Evolutionary conservation across 164 flowering plant species (phyloP), one percentile per base, ranked within the genome.

Genomic region (Vitis amurensis): DNA sequence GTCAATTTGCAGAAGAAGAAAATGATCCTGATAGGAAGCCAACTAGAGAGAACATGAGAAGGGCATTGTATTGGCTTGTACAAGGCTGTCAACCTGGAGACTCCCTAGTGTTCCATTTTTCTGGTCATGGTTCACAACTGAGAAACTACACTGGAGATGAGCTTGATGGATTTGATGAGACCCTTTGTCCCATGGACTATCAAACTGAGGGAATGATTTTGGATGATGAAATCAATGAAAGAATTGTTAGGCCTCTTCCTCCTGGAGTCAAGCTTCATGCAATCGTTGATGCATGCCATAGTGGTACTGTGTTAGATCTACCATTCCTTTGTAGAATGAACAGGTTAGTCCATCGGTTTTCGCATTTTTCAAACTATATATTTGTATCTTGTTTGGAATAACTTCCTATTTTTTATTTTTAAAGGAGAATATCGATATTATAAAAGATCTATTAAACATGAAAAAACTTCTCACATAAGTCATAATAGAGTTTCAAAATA

Each of bases 61-160:
- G 11, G 74, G 91, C 93, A n/a, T 44, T 93, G 74, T 72, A 70
- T 13, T 91, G 97, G 98, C 91, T 93, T 8, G 78, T 91, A 9
- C 65, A 80, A 17, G 92, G 78, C 11, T 80, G 87, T 71, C 80
- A 72, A 65, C 53, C 89, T 1, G 94, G 97, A 7, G 98, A 93
- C 77, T 93, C 98, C 1, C 68, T 93, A 69, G 91, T 93, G 69
- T 91, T 93, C 69, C 87, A 88, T 82, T 93, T 73, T 84, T 91
- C 97, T 0, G 98, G 98, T 52, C 98, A 93, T 71, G 94, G 92
- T 1, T 74, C 89, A 8, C 83, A 77, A 55, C 76, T 74, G 63
- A 51, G 5, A 0, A 81, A 91, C 63, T 59, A 15, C 37, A 71
- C 71, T 53, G 80, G 79, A 4, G 94, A 91, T n/a, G 98, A 93